These are phyloP conservation scores for Calonectria montana DNA, from an alignment of 2,329 filamentous ascomycete genomes.

Conservation along the genomic window DNA sequence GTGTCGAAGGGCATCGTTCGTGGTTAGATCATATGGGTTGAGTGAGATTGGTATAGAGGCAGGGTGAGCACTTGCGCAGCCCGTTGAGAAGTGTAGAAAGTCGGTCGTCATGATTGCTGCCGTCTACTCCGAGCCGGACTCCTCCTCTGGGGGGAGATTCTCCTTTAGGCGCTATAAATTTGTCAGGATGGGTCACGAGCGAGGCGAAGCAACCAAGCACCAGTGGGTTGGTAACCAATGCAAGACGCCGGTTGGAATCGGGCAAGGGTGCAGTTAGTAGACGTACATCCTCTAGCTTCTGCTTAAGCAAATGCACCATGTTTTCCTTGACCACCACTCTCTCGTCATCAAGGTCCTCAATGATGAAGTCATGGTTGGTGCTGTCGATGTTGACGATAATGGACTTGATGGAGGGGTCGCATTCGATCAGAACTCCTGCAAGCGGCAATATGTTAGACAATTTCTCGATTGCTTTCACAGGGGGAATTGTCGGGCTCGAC, in stretches of 20 bases:
- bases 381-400: constrained; percentile 84
- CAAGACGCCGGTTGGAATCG: neutral
- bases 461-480: neutral
- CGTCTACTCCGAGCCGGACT: constrained; percentile 61
- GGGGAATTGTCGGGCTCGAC: constrained; percentile 10
- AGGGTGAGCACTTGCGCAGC: neutral
- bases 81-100: neutral
- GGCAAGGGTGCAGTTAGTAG: neutral
- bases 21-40: neutral
- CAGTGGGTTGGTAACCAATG: neutral
- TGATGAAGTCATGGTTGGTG: constrained; percentile 77
- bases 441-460: constrained; percentile 2
- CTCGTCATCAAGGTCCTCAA: constrained; percentile 83
- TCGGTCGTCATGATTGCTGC: neutral
- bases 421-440: constrained; percentile 79
- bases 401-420: constrained; percentile 88
- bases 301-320: constrained; percentile 76
- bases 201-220: constrained; percentile 5
- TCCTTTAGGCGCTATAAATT: constrained; percentile 59
- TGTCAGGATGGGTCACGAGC: constrained; percentile 23
- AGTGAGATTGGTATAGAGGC: neutral
- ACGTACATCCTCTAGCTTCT: constrained; percentile 74
- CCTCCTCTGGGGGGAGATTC: constrained; percentile 62
- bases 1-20: neutral
- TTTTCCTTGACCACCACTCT: constrained; percentile 80